Evolutionary conservation across 208 protist genomes (phyloP).

Genomic region (Acanthamoeba pearcei): DNA sequence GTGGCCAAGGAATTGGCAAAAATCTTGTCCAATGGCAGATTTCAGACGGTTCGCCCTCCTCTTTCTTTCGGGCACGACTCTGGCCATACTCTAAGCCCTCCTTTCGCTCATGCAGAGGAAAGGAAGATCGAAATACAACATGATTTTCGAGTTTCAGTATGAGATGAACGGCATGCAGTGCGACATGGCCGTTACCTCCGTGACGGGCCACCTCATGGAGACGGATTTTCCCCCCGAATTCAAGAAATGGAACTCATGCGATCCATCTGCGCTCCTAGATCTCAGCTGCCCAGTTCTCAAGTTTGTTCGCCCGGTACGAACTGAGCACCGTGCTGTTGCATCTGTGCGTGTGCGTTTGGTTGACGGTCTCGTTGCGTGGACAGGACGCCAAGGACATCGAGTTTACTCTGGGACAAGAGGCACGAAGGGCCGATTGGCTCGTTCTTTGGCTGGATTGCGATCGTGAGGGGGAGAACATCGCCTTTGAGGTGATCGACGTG

Average conservation of each 20-base stretch:
- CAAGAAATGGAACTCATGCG: slow-evolving; percentile 92
- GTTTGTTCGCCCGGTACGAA: slow-evolving; percentile 82
- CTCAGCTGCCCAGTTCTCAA: slow-evolving; percentile 88
- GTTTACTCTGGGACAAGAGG: slow-evolving; percentile 87
- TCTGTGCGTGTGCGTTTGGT: neutral
- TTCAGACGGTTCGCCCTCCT: slow-evolving; percentile 9
- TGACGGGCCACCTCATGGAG: slow-evolving; percentile 97
- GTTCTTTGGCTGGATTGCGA: slow-evolving; percentile 94
- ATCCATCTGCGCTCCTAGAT: slow-evolving; percentile 94
- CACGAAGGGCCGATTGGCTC: slow-evolving; percentile 80
- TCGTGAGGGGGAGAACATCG: slow-evolving; percentile 96
- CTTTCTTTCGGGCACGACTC: neutral
- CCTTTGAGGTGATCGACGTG: slow-evolving; percentile 92
- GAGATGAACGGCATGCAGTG: slow-evolving; percentile 79
- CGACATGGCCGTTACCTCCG: slow-evolving; percentile 97
- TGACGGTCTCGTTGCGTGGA: neutral
- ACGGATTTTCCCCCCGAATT: slow-evolving; percentile 90
- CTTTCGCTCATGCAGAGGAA: slow-evolving; percentile 72
- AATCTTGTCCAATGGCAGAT: slow-evolving; percentile 82
- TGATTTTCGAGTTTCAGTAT: slow-evolving; percentile 91
- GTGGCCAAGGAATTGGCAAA: slow-evolving; percentile 90
- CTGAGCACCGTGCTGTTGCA: neutral
- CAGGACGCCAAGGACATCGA: slow-evolving; percentile 90
- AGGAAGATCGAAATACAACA: slow-evolving; percentile 88
- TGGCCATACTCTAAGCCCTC: neutral